Base-by-base conservation (phyloP, 805 yeast genomes). In the Metschnikowia gelsemii region DNA sequence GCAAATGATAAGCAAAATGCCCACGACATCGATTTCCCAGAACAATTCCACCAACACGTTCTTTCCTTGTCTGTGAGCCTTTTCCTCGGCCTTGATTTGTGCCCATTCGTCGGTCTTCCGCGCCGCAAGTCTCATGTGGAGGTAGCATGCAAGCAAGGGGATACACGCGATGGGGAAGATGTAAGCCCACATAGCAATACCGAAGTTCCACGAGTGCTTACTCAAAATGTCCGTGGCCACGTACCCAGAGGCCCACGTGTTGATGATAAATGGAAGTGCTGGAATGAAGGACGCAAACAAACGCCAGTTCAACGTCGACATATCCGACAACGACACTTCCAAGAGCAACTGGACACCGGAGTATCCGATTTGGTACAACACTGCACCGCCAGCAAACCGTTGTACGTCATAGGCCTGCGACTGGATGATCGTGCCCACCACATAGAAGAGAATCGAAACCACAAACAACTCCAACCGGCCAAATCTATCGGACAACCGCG, bases 171-270 rank as follows among this genome's bases (percentile, higher is more conserved):
- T 64, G 25, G 90, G 90, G 71, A 80, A 76, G 49, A 84, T 82
- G 52, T 82, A 80, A 1, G 89, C 88, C 85, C 85, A 84, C 76
- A 84, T 83, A 28, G 83, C 89, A 51, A 83, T 78, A 54, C 82
- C 83, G 45, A 53, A 66, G 37, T 48, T 55, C 90, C 90, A 84
- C 9, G 79, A 70, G 82, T 87, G 82, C 24, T 70, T 56, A 9
- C 61, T 61, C 24, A 63, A 63, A 42, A 71, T 60, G 25, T 62
- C 62, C 7, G 59, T 49, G 12, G 75, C 62, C 35, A 85, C 68
- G 52, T 80, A 67, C 56, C 88, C 91, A 21, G 81, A 63, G 42
- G 84, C 72, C 93, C 93, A 86, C 12, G 91, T 81, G 62, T 82
- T 85, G 62, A 86, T 80, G 53, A 85, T 77, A 53, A 75, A 82